Base-by-base conservation (phyloP, 2,329 filamentous ascomycete genomes). In the Verticillium alfalfae region DNA sequence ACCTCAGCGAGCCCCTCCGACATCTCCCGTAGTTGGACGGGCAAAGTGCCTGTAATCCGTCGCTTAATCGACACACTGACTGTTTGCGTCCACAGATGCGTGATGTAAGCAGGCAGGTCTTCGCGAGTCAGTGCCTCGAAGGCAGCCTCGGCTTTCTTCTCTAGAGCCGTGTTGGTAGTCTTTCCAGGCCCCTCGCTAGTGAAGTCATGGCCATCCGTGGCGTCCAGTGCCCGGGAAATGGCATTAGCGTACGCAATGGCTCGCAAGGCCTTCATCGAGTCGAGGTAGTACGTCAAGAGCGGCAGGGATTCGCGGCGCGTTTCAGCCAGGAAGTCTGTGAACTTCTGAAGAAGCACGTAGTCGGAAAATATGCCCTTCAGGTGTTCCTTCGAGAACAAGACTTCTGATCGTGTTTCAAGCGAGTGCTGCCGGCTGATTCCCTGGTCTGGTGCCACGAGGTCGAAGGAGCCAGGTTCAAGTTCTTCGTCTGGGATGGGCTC, bases 1-100 rank as follows among this genome's bases (percentile, higher is more conserved):
- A 91, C 89, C 70, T 93, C 89, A 0, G 89, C 90, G 62, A 93
- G 72, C 0, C 89, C 89, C 71, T 93, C 89, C 0, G 88, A 90
- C n/a, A 88, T 83, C 55, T 90, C 86, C 54, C 84, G 80, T 31
- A 91, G 75, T 67, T 88, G 81, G 1, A 82, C 76, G 2, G 89
- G 85, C 31, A 92, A 72, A 1, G 84, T 89, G 4, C 89, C 88
- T 0, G 86, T 88, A 26, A 93, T 85, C 22, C 88, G 81, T 64
- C 85, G 81, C 65, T 86, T 84, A 41, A 93, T 88, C 34, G 88
- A 89, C 16, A 84, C 74, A 68, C 85, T 90, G n/a, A 90, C 89
- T 10, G 88, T 86, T 62, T 87, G 84, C 39, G 87, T 85, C 73
- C 88, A 92, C 0, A 82, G 81, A 64, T 90, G 83, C 0, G 89